Conservation (phyloP, 495 filamentous ascomycete species). For the Neohortaea acidophila region DNA sequence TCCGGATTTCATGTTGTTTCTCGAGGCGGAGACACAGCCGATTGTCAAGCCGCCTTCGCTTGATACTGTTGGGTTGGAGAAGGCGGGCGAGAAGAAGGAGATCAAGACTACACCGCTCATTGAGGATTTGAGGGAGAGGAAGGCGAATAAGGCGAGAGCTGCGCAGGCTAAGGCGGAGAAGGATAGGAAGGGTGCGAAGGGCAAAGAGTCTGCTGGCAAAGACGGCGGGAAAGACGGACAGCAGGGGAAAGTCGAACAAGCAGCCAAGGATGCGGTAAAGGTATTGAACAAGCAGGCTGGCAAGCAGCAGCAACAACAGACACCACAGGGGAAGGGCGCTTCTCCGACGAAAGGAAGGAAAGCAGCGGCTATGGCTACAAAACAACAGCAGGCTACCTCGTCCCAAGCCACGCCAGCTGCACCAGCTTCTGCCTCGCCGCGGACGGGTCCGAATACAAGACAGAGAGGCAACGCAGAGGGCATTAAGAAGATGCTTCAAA, state of each 20-base stretch:
- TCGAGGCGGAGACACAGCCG: constrained; percentile 73
- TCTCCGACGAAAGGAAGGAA: too few species aligned
- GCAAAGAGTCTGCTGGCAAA: constrained; percentile 19
- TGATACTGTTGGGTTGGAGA: constrained; percentile 37
- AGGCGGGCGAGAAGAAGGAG: constrained; percentile 34
- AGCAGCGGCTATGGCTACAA: too few species aligned
- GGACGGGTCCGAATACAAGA: constrained; percentile 8
- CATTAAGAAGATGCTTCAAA: constrained; percentile 74
- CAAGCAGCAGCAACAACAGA: constrained; percentile 10
- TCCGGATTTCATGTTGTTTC: constrained; percentile 81
- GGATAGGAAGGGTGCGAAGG: constrained; percentile 18
- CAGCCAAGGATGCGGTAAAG: constrained; percentile 60
- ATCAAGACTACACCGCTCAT: constrained; percentile 75
- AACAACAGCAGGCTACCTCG: too few species aligned
- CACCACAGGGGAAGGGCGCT: constrained; percentile 6
- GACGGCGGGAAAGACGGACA: constrained; percentile 12
- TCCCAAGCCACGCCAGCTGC: too few species aligned
- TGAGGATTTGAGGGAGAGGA: constrained; percentile 79
- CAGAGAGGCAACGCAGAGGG: constrained; percentile 56
- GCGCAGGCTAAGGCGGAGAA: constrained; percentile 32
- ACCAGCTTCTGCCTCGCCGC: neutral
- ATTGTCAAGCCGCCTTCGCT: constrained; percentile 38
- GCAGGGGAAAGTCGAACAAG: constrained; percentile 38
- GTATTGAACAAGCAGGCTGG: constrained; percentile 53
- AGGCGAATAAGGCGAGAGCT: constrained; percentile 68